phyloP scores from a whole-genome alignment of 179 eudicot species.

The Vitellaria paradoxa region DNA sequence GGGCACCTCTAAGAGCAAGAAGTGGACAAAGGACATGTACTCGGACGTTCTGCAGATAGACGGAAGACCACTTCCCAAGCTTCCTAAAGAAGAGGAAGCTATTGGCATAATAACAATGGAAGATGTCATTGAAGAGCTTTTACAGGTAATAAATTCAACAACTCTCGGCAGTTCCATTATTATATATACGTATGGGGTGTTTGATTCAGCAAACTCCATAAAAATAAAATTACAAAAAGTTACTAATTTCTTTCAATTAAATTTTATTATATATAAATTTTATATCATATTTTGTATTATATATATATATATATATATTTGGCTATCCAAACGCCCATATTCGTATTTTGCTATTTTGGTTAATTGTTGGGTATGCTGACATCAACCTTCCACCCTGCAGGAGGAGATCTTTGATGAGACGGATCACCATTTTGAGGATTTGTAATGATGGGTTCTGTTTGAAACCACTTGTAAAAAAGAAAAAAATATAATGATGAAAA shows the following conservation, averaged over 20 bases:
- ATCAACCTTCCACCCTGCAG: conserved; percentile 32
- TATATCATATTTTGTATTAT: too few relatives aligned
- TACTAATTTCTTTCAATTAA: too few relatives aligned
- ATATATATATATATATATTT: too few relatives aligned
- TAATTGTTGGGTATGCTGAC: not conserved
- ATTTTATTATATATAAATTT: too few relatives aligned
- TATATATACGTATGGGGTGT: too few relatives aligned
- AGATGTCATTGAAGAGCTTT: conserved; percentile 93
- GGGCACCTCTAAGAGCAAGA: conserved; percentile 54
- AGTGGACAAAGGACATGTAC: conserved; percentile 73
- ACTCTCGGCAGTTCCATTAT: not conserved
- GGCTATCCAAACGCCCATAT: too few relatives aligned
- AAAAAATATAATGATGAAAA: not conserved
- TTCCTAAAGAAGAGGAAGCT: conserved; percentile 83
- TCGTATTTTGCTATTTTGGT: too few relatives aligned
- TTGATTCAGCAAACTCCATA: too few relatives aligned
- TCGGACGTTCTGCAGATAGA: conserved; percentile 73
- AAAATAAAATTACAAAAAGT: too few relatives aligned
- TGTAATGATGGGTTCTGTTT: conserved; percentile 30
- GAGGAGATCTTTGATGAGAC: conserved; percentile 94
- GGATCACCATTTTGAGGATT: conserved; percentile 72
- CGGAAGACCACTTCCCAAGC: conserved; percentile 61
- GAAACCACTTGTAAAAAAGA: not conserved
- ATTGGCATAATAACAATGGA: conserved; percentile 91
- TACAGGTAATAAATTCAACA: conserved; percentile 55